Evolutionary conservation across 1,284 basidiomycete genomes (phyloP).

Genomic region (Ustilago curta): DNA sequence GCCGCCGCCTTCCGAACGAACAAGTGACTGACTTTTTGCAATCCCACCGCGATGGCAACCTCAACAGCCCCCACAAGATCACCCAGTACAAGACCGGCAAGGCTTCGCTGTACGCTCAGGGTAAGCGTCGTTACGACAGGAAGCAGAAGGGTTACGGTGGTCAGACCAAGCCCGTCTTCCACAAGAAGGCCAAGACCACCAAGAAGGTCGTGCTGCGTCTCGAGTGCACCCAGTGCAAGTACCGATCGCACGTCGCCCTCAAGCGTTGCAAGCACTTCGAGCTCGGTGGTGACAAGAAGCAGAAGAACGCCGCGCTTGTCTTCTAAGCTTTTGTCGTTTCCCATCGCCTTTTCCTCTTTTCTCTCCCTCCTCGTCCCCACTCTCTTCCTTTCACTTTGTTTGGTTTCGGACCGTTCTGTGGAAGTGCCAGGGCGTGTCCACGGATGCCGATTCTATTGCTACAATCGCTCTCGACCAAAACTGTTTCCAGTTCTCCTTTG

Average conservation of each 20-base stretch:
- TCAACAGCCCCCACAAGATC: conserved; percentile 68
- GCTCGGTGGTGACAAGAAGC: conserved; percentile 99
- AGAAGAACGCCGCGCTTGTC: conserved; percentile 91
- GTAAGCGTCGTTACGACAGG: conserved; percentile 98
- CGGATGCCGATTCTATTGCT: not conserved
- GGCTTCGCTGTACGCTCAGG: conserved; percentile 78
- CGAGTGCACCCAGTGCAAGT: conserved; percentile 98
- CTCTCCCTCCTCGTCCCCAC: too few relatives aligned
- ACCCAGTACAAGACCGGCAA: conserved; percentile 71
- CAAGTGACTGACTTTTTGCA: conserved; percentile 13
- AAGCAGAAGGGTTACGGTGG: conserved; percentile 99
- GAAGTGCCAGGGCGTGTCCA: not conserved
- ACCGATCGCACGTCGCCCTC: conserved; percentile 80
- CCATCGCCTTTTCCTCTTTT: not conserved
- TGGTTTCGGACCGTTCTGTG: conserved; percentile 1
- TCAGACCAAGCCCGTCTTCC: conserved; percentile 99
- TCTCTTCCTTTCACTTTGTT: conserved; percentile 5
- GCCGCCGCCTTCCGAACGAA: not conserved
- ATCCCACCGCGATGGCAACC: not conserved
- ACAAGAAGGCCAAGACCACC: conserved; percentile 91
- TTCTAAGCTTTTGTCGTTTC: conserved; percentile 72
- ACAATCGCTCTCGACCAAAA: not conserved
- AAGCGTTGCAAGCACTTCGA: conserved; percentile 99
- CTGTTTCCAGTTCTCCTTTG: conserved; percentile 8
- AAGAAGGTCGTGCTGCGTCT: conserved; percentile 99